Evolutionary conservation across 257 asterid genomes (phyloP), one percentile per base, ranked within the genome.

Genomic region (Capsicum pubescens): DNA sequence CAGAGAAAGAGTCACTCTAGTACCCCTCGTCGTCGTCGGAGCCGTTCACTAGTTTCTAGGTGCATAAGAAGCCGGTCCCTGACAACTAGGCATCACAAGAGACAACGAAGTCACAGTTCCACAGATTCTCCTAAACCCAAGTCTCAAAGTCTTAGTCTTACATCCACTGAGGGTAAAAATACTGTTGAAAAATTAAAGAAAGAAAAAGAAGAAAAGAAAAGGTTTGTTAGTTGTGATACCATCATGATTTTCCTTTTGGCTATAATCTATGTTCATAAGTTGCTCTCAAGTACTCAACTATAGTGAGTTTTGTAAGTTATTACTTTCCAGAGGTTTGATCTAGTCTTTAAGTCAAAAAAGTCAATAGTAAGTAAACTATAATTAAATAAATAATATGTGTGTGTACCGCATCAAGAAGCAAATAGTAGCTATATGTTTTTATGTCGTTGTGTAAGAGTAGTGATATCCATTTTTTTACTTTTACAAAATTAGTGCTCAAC

Each of bases 181-280:
- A 93, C 94, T 50, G 85, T 61, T 17, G 94, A 89, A 66, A 92
- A 90, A 83, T 61, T 92, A 84, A 91, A 82, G 82, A 92, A 83
- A 89, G 97, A 93, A 77, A 98, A 92, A 88, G 95, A 93, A 88
- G 93, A 90, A 85, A 92, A 61, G 93, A 90, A 89, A 89, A 88
- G 97, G 97, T 95, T 54, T 54, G 66, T 54, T 77, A 7, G 50
- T 52, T 77, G 81, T 77, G 81, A 77, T 13, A 19, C 63, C 0
- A 5, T 26, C 44, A 76, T 26, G 32, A 76, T 76, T 46, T 26
- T 26, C 50, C 26, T 26, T 26, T 32, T 76, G 81, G 21, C 48
- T 26, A 56, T 26, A 26, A 64, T 54, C 64, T 54, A 54, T 77
- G 19, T 77, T 35, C 63, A 26, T 52, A 54, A 54, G 81, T 76